phyloP scores from a whole-genome alignment of 257 asterid species.

The Scutellaria minor region DNA sequence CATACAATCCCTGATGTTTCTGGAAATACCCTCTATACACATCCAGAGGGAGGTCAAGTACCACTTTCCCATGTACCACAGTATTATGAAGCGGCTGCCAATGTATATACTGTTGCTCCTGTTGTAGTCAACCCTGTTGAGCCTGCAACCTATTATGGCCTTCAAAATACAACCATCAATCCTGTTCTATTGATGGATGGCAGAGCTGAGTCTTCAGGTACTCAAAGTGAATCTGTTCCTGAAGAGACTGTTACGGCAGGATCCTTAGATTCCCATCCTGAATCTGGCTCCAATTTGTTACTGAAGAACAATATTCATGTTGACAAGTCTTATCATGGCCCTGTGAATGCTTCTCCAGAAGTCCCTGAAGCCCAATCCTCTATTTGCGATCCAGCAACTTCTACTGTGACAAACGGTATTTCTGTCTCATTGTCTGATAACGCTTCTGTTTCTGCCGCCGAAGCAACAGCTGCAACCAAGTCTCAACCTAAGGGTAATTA shows the following conservation, averaged over 20 bases:
- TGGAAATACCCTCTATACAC: slow-evolving; percentile 50
- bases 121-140: slow-evolving; percentile 57
- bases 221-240: slow-evolving; percentile 41
- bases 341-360: slow-evolving; percentile 34
- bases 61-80: slow-evolving; percentile 60
- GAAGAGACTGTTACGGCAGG: slow-evolving; percentile 40
- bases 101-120: slow-evolving; percentile 55
- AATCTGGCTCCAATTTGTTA: slow-evolving; percentile 42
- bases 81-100: slow-evolving; percentile 64
- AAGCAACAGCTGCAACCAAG: slow-evolving; percentile 56
- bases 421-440: slow-evolving; percentile 50
- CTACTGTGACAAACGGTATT: slow-evolving; percentile 34
- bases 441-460: slow-evolving; percentile 38
- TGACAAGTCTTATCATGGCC: slow-evolving; percentile 36
- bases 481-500: slow-evolving; percentile 69
- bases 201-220: slow-evolving; percentile 46
- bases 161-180: slow-evolving; percentile 55
- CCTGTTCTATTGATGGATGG: slow-evolving; percentile 45
- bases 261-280: slow-evolving; percentile 39
- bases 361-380: slow-evolving; percentile 43
- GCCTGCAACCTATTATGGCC: slow-evolving; percentile 59
- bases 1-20: slow-evolving; percentile 55
- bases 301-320: slow-evolving; percentile 35
- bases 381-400: slow-evolving; percentile 40
- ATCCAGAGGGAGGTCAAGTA: slow-evolving; percentile 57